Evolutionary conservation across 371 early-diverging fungal genomes (phyloP).

Genomic region (Mucor piriformis): DNA sequence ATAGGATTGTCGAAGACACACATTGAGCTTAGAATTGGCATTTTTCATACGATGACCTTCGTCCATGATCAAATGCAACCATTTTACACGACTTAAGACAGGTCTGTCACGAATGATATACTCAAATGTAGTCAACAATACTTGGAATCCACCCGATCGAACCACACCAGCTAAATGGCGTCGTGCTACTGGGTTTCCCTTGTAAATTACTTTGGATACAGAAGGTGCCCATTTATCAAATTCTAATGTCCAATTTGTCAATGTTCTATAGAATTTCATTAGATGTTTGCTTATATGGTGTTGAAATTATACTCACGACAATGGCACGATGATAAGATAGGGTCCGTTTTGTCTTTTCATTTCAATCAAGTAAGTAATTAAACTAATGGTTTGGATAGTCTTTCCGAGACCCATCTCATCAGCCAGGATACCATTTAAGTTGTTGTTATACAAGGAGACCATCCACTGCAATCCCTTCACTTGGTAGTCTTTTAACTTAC

Average conservation of each 20-base stretch:
- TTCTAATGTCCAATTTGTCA: conserved; percentile 97
- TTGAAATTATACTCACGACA: conserved; percentile 67
- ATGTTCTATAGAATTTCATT: conserved; percentile 51
- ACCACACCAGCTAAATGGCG: conserved; percentile 71
- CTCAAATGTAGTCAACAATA: conserved; percentile 97
- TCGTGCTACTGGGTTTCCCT: conserved; percentile 80
- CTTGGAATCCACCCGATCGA: conserved; percentile 84
- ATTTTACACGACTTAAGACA: conserved; percentile 84
- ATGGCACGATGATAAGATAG: conserved; percentile 92
- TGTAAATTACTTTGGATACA: conserved; percentile 88
- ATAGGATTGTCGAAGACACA: conserved; percentile 83
- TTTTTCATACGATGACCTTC: conserved; percentile 99
- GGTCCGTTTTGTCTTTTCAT: conserved; percentile 92
- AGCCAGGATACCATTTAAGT: conserved; percentile 96
- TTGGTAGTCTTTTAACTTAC: conserved; percentile 97
- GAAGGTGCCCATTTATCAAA: conserved; percentile 98
- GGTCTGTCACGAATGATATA: conserved; percentile 94
- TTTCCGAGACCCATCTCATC: conserved; percentile 99
- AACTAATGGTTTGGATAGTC: conserved; percentile 97
- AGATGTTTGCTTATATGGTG: background rate
- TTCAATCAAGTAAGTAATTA: conserved; percentile 94
- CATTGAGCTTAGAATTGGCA: conserved; percentile 83
- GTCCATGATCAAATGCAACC: conserved; percentile 96
- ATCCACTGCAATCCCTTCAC: conserved; percentile 99
- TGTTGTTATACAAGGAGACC: conserved; percentile 95